These are phyloP conservation scores for Fagus crenata DNA, from an alignment of 306 rosid species.

Conservation along the genomic window DNA sequence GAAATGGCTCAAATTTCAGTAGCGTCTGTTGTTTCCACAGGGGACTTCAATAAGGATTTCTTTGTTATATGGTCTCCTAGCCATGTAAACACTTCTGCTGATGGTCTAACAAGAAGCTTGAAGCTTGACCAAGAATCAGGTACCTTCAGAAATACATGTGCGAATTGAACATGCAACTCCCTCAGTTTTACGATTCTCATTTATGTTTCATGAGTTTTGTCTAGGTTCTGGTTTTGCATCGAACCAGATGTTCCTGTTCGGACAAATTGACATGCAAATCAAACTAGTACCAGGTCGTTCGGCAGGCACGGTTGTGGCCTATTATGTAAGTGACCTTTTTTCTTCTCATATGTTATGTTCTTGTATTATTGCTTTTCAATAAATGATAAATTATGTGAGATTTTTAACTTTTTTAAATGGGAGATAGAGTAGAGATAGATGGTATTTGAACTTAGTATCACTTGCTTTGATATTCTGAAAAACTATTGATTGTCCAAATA, in stretches of 20 bases:
- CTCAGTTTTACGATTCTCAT: background rate
- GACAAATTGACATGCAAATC: slow-evolving; percentile 87
- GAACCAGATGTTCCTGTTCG: slow-evolving; percentile 80
- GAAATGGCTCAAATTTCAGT: slow-evolving; percentile 38
- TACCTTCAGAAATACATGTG: slow-evolving; percentile 16
- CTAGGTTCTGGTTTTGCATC: slow-evolving; percentile 86
- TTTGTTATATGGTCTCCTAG: slow-evolving; percentile 80
- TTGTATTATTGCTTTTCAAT: background rate
- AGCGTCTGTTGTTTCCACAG: slow-evolving; percentile 73
- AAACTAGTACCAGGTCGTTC: slow-evolving; percentile 85
- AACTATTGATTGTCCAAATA: too few species aligned
- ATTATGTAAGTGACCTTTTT: slow-evolving; percentile 51
- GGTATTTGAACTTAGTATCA: too few species aligned
- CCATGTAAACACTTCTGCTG: slow-evolving; percentile 75
- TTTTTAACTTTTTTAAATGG: too few species aligned
- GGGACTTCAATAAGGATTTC: slow-evolving; percentile 85
- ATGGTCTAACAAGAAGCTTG: slow-evolving; percentile 64
- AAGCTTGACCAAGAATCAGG: slow-evolving; percentile 89
- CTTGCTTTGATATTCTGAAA: too few species aligned
- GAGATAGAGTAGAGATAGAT: too few species aligned
- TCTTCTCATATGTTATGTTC: background rate
- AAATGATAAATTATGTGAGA: background rate
- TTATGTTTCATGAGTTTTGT: slow-evolving; percentile 15
- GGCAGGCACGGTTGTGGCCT: slow-evolving; percentile 90
- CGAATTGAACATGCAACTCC: background rate